These are phyloP conservation scores for Trichoderma cornu-damae DNA, from an alignment of 2,329 filamentous ascomycete species.

Conservation along the genomic window DNA sequence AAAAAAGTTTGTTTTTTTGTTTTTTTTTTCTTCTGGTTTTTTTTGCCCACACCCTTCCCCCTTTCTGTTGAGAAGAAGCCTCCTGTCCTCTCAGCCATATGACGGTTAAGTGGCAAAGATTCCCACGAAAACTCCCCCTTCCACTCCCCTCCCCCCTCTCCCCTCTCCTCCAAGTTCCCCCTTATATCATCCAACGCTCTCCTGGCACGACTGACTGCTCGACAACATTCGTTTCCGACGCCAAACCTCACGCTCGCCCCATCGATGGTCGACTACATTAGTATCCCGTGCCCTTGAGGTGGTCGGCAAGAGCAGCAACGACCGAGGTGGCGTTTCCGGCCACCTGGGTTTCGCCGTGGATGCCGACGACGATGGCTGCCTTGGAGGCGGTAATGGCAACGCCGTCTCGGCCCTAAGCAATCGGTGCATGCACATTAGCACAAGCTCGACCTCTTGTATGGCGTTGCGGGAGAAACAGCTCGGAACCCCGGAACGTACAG, in stretches of 20 bases:
- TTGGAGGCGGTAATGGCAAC: constrained; percentile 79
- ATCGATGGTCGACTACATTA: constrained; percentile 42
- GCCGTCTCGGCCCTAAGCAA: constrained; percentile 63
- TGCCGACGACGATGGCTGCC: constrained; percentile 81
- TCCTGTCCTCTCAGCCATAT: constrained; percentile 15
- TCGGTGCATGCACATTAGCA: constrained; percentile 7
- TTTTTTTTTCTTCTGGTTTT: neutral
- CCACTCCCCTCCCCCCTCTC: too few species aligned
- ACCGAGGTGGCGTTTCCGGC: constrained; percentile 72
- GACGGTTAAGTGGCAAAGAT: constrained; percentile 17
- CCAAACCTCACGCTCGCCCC: neutral
- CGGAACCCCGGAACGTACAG: constrained; percentile 52
- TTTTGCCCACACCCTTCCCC: too few species aligned
- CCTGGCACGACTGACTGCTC: neutral
- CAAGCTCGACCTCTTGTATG: neutral
- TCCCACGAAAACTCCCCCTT: constrained; percentile 12
- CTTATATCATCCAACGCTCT: constrained; percentile 16
- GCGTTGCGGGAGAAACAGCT: neutral
- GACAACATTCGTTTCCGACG: constrained; percentile 1
- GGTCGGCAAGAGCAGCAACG: constrained; percentile 80
- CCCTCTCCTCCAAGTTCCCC: too few species aligned
- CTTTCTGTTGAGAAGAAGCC: constrained; percentile 7
- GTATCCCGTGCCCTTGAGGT: constrained; percentile 74
- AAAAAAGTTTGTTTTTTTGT: too few species aligned
- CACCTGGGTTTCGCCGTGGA: constrained; percentile 71